Percentiles rank a stretch among this genome's conserved stretches.
phyloP scores from a whole-genome alignment of 352 stramenopile genomes.

The Pythium aquatile region DNA sequence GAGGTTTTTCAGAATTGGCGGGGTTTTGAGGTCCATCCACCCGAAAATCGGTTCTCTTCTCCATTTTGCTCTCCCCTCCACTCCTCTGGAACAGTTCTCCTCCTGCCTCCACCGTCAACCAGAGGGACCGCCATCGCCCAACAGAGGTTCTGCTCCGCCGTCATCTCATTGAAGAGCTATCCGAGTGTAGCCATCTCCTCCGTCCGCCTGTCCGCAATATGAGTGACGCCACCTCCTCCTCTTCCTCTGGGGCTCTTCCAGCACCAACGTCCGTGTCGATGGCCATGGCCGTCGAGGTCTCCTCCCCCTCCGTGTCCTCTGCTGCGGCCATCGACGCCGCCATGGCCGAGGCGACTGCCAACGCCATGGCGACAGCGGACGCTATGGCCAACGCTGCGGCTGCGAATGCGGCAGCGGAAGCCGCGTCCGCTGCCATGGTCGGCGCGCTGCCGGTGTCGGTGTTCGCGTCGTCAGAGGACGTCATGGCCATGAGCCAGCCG shows the following conservation, averaged over 20 bases:
- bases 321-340: slow-evolving; percentile 5
- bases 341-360: background rate
- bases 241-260: background rate
- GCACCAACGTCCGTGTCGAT: background rate
- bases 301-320: background rate
- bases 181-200: slow-evolving; percentile 25
- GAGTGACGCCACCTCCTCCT: slow-evolving; percentile 5
- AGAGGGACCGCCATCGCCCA: slow-evolving; percentile 29
- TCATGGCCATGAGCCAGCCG: slow-evolving; percentile 2
- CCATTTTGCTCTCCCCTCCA: slow-evolving; percentile 1
- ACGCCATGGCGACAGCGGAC: slow-evolving; percentile 6
- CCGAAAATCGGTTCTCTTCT: background rate
- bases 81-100: background rate
- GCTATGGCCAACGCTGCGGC: slow-evolving; percentile 11
- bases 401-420: slow-evolving; percentile 4
- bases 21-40: background rate
- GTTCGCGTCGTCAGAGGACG: slow-evolving; percentile 4
- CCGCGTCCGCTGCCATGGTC: background rate
- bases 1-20: background rate
- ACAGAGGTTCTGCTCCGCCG: slow-evolving; percentile 23
- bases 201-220: slow-evolving; percentile 3
- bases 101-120: background rate
- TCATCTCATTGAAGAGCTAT: slow-evolving; percentile 14
- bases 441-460: background rate
- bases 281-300: background rate